These are phyloP conservation scores for Rhytidiadelphus loreus DNA, from an alignment of 225 moss, liverwort and hornwort genomes.

Conservation along the genomic window DNA sequence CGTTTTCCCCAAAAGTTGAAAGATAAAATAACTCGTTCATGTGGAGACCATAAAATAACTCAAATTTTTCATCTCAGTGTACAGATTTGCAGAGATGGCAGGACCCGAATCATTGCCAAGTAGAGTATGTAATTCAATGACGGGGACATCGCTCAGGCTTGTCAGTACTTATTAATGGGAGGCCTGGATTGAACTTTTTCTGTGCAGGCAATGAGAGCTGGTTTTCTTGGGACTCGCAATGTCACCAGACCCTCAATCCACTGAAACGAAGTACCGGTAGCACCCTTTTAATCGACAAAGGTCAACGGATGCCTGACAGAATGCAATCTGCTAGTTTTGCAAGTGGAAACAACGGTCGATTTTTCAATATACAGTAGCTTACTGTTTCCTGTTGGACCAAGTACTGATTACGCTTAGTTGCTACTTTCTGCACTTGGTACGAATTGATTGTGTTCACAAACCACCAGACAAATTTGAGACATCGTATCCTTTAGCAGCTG, in stretches of 20 bases:
- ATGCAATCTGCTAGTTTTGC: neutral
- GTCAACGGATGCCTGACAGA: neutral
- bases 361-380: neutral
- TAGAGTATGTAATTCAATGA: neutral
- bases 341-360: neutral
- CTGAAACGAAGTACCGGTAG: neutral
- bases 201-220: neutral
- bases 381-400: neutral
- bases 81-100: neutral
- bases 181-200: neutral
- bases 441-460: neutral
- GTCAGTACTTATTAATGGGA: neutral
- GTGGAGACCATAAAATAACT: neutral
- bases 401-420: neutral
- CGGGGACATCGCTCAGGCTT: neutral
- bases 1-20: neutral
- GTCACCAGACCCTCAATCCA: neutral
- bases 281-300: neutral
- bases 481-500: neutral
- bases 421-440: neutral
- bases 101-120: neutral
- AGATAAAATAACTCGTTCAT: neutral
- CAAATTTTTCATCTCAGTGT: neutral
- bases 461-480: neutral
- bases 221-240: neutral